Evolutionary conservation across 202 grass and related monocot genomes (phyloP), one percentile per base, ranked within the genome.

Genomic region (Brachypodium distachyon): DNA sequence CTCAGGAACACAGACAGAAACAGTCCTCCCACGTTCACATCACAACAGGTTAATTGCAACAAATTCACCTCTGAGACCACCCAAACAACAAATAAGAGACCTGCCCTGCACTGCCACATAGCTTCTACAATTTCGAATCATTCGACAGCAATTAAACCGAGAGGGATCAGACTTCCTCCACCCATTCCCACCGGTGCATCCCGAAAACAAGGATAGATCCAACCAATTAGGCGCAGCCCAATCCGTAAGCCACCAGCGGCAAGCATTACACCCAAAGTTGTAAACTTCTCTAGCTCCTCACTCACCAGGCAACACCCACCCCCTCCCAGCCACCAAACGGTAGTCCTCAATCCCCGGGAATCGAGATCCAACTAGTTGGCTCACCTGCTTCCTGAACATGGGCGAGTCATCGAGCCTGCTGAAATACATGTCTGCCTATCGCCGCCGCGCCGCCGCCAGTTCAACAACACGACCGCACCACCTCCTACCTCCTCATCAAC

Each of bases 381-480:
- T 77, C 73, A 95, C 95, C 95, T 98, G 95, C 74, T 98, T 94
- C 46, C 95, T 79, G 78, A 98, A 98, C 95, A 98, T 98, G 25
- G 95, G 95, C 64, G 95, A 98, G 83, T 98, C 95, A 75, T 98
- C 95, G 74, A 98, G 95, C 82, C 93, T 87, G 72, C 85, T 63
- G 89, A 97, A 97, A 77, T 77, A 85, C 94, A 94, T 97, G 67
- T 38, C 61, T 77, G 81, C 68, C 60, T n/a, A 21, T 37, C 85
- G 72, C 85, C 80, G 80, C 84, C 78, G 38, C 49, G 37, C 42
- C 27, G 48, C 36, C 28, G 76, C 59, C 69, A 50, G 40, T 82
- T 72, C 49, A 63, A 9, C 61, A 26, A 28, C 73, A 29, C 78
- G 2, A 26, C 25, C 57, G 13, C 39, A 53, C 27, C 31, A 38